Evolutionary conservation across 1,139 yeast genomes (phyloP), one percentile per base, ranked within the genome.

Genomic region (Lodderomyces parapsilosis): DNA sequence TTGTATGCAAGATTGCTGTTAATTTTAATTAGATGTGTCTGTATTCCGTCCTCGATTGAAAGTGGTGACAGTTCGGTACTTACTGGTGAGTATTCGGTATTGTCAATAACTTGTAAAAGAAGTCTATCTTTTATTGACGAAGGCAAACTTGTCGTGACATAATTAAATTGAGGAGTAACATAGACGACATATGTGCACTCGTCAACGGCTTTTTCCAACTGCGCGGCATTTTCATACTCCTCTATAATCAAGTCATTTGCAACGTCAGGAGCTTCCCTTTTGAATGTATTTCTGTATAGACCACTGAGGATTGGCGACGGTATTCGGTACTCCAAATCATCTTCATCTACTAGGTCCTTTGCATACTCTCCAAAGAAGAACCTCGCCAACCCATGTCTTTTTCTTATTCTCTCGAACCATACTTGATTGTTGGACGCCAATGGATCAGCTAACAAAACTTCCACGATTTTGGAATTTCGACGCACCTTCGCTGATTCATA

Each of bases 401-500:
- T 41, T 4, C 42, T 50, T 4, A 74, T 47, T 19, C 50, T 42
- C 6, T 56, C 42, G 30, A 64, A 67, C 78, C 78, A 71, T 7
- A 30, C 24, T 22, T 56, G 47, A 44, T 64, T 68, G 10, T 56
- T 56, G 6, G 57, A 57, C 6, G 78, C 62, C 44, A 74, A 58
- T 2, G 78, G 78, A 46, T 74, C 78, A 1, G 77, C 70, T 30
- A 74, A 53, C 3, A 73, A 48, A 0, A 63, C 49, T 42, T 71
- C 76, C 2, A 73, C 40, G 4, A 73, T 38, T 48, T 55, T 66
- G 17, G 74, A 63, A 1, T 48, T 46, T 6, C 40, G 33, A 27
- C 55, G 54, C 6, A 54, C 45, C 2, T 40, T 41, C 6, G 56
- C 57, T 44, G 61, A 57, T 17, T 56, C 62, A 39, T 65, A 65